phyloP scores from a whole-genome alignment of 331 rosid genomes.

The Quercus lobata region DNA sequence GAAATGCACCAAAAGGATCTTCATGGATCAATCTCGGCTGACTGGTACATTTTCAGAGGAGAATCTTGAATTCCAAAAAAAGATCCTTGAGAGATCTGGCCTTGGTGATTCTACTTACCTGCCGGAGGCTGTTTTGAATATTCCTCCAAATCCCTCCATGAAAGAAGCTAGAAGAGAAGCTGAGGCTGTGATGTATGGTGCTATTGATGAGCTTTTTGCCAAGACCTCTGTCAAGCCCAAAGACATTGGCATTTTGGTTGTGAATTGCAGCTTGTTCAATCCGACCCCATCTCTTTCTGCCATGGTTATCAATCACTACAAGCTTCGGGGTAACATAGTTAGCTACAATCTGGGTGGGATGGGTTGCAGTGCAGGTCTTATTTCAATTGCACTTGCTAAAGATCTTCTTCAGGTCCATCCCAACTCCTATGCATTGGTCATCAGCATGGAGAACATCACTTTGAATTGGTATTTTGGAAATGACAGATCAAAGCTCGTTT shows the following conservation, averaged over 20 bases:
- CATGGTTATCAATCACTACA: slow-evolving; percentile 84
- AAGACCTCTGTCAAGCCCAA: slow-evolving; percentile 80
- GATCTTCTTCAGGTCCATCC: slow-evolving; percentile 90
- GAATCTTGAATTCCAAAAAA: slow-evolving; percentile 70
- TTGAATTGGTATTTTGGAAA: slow-evolving; percentile 95
- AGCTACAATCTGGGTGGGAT: slow-evolving; percentile 90
- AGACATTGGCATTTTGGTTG: slow-evolving; percentile 85
- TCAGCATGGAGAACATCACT: slow-evolving; percentile 98
- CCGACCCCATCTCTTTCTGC: slow-evolving; percentile 97
- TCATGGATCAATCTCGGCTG: slow-evolving; percentile 70
- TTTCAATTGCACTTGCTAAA: slow-evolving; percentile 87
- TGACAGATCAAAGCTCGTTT: slow-evolving; percentile 89
- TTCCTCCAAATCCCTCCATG: slow-evolving; percentile 96
- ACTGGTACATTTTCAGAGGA: slow-evolving; percentile 62
- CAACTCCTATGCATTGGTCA: slow-evolving; percentile 75
- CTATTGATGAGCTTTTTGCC: slow-evolving; percentile 69
- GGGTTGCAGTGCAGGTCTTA: slow-evolving; percentile 97
- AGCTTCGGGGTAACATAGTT: slow-evolving; percentile 78
- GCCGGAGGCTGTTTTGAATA: slow-evolving; percentile 83
- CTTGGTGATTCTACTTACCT: slow-evolving; percentile 85
- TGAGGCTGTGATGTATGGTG: slow-evolving; percentile 84
- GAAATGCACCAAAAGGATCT: slow-evolving; percentile 70
- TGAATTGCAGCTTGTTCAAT: slow-evolving; percentile 88
- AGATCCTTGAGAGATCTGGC: slow-evolving; percentile 95
- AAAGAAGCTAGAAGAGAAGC: slow-evolving; percentile 96